Percentiles rank a stretch among this genome's conserved stretches.
phyloP scores from a whole-genome alignment of 495 filamentous ascomycete species.

The Pseudevernia furfuracea region DNA sequence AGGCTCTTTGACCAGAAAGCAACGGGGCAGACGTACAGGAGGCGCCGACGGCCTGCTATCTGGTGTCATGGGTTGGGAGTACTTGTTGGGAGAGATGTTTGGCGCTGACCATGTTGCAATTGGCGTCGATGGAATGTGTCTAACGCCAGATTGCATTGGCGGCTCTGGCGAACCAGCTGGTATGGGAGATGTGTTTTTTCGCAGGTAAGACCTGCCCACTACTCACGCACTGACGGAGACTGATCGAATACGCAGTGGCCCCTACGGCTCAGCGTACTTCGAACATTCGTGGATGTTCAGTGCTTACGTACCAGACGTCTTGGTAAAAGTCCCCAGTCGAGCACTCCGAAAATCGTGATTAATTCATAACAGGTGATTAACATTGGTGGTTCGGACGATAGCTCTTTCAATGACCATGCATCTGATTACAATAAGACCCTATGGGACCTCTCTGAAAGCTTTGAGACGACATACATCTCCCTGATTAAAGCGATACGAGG shows the following conservation, averaged over 20 bases:
- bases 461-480: conserved; percentile 35
- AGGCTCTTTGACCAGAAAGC: conserved; percentile 20
- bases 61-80: conserved; percentile 38
- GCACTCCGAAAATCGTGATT: neutral
- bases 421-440: conserved; percentile 30
- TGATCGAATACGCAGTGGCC: conserved; percentile 29
- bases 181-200: conserved; percentile 37
- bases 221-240: neutral
- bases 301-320: conserved; percentile 32
- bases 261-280: conserved; percentile 29
- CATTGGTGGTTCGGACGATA: conserved; percentile 30
- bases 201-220: conserved; percentile 27
- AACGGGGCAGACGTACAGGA: conserved; percentile 19
- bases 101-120: conserved; percentile 33
- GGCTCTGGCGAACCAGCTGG: conserved; percentile 30
- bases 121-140: conserved; percentile 35
- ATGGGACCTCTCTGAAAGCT: conserved; percentile 29
- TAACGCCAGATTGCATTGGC: conserved; percentile 33
- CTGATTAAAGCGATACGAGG: conserved; percentile 34
- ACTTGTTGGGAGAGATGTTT: conserved; percentile 38
- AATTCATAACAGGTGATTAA: conserved; percentile 29
- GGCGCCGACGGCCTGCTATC: conserved; percentile 28
- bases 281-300: conserved; percentile 34
- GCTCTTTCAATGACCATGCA: conserved; percentile 28
- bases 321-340: conserved; percentile 22